Percentiles rank a stretch among this genome's conserved stretches.
Conservation (phyloP, 129 eudicot species). For the Deinandra increscens region DNA sequence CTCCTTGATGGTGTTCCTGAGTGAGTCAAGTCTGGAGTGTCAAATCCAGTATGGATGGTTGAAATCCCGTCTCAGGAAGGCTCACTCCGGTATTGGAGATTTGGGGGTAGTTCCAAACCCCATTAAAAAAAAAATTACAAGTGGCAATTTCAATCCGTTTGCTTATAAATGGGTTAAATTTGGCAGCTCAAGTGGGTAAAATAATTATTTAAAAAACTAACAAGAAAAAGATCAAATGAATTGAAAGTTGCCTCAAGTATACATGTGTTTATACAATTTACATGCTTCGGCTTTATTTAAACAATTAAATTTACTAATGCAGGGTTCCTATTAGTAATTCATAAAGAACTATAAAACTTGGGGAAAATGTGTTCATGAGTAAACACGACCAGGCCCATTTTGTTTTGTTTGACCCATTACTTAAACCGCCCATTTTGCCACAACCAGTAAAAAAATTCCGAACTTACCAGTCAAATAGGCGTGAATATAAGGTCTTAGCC, state of each 20-base stretch:
- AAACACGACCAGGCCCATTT: neutral
- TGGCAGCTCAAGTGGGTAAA: neutral
- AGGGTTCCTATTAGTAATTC: neutral
- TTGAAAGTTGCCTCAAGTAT: neutral
- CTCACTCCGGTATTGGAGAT: no score
- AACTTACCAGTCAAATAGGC: constrained; percentile 88
- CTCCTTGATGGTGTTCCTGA: no score
- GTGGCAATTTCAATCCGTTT: neutral
- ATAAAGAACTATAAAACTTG: neutral
- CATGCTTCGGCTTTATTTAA: neutral
- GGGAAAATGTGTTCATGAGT: neutral
- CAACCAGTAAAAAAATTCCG: neutral
- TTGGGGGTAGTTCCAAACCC: no score
- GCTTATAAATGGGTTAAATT: neutral
- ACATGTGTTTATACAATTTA: neutral
- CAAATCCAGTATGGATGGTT: no score
- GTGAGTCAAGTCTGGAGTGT: no score
- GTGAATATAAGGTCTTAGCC: constrained; percentile 87
- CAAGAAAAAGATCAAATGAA: neutral
- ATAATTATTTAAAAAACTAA: neutral
- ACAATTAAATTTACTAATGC: constrained; percentile 11
- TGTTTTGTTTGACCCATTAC: no score
- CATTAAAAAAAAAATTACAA: no score
- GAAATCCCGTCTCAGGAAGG: no score
- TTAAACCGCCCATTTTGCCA: neutral